These are phyloP conservation scores for Myxozyma melibiosi DNA, from an alignment of 805 yeast genomes.

Conservation along the genomic window DNA sequence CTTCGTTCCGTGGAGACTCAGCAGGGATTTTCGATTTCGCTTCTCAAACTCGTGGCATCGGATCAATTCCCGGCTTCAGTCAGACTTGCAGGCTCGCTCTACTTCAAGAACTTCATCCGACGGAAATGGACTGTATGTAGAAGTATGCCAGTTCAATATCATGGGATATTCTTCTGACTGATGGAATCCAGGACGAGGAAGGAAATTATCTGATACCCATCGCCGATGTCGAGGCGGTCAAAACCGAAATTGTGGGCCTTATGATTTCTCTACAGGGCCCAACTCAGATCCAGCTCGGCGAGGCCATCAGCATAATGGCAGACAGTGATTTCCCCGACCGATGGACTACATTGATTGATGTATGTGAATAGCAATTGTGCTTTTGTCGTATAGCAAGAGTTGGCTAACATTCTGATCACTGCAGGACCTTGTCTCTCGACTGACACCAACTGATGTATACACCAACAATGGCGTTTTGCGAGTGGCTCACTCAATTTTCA, in stretches of 20 bases:
- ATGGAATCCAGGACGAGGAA: constrained; percentile 58
- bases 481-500: constrained; percentile 94
- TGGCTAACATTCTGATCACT: constrained; percentile 24
- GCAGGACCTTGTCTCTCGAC: constrained; percentile 60
- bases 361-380: constrained; percentile 6
- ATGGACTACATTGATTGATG: constrained; percentile 80
- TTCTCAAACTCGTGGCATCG: constrained; percentile 77
- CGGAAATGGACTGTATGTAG: constrained; percentile 64
- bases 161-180: neutral
- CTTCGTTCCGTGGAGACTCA: constrained; percentile 63
- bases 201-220: constrained; percentile 69
- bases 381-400: neutral
- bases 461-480: constrained; percentile 81
- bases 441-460: constrained; percentile 66
- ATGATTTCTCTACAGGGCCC: constrained; percentile 77
- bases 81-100: constrained; percentile 85
- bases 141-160: neutral
- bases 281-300: constrained; percentile 91
- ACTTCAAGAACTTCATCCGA: constrained; percentile 82
- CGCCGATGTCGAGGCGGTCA: constrained; percentile 67
- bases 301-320: constrained; percentile 88
- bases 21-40: constrained; percentile 73
- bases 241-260: constrained; percentile 74
- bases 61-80: constrained; percentile 53
- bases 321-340: constrained; percentile 92